Conservation (phyloP, 2,329 filamentous ascomycete species). For the Corinectria fuckeliana region DNA sequence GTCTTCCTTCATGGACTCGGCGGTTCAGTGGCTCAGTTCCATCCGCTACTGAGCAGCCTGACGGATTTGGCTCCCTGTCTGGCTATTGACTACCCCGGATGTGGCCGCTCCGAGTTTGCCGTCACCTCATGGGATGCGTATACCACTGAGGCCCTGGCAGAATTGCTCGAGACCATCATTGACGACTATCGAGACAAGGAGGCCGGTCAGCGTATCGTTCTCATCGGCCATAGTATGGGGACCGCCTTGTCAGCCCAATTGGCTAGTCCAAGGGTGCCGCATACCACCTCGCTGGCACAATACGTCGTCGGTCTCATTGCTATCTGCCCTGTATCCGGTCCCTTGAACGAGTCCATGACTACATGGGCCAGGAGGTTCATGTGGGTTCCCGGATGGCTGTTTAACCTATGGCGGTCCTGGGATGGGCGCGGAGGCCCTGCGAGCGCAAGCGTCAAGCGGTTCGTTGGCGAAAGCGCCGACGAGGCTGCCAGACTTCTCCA, state of each 20-base stretch:
- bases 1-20: slow-evolving; percentile 94
- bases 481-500: slow-evolving; percentile 71
- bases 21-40: slow-evolving; percentile 90
- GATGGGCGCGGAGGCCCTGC: slow-evolving; percentile 80
- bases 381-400: slow-evolving; percentile 72
- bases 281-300: slow-evolving; percentile 60
- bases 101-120: slow-evolving; percentile 78
- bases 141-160: slow-evolving; percentile 74
- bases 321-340: slow-evolving; percentile 77
- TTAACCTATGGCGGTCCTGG: slow-evolving; percentile 78
- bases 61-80: slow-evolving; percentile 81
- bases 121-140: slow-evolving; percentile 80
- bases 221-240: slow-evolving; percentile 92
- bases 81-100: slow-evolving; percentile 89
- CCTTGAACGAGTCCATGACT: slow-evolving; percentile 57
- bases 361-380: slow-evolving; percentile 62
- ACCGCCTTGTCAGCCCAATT: slow-evolving; percentile 78
- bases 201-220: slow-evolving; percentile 72
- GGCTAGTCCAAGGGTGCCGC: slow-evolving; percentile 54
- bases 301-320: slow-evolving; percentile 79
- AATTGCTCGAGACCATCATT: slow-evolving; percentile 78
- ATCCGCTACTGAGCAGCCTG: slow-evolving; percentile 79
- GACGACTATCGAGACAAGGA: slow-evolving; percentile 72
- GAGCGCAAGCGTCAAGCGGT: slow-evolving; percentile 79
- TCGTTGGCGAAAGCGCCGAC: slow-evolving; percentile 73